These are phyloP conservation scores for Heritiera fomes DNA, from an alignment of 345 rosid species.

Conservation along the genomic window DNA sequence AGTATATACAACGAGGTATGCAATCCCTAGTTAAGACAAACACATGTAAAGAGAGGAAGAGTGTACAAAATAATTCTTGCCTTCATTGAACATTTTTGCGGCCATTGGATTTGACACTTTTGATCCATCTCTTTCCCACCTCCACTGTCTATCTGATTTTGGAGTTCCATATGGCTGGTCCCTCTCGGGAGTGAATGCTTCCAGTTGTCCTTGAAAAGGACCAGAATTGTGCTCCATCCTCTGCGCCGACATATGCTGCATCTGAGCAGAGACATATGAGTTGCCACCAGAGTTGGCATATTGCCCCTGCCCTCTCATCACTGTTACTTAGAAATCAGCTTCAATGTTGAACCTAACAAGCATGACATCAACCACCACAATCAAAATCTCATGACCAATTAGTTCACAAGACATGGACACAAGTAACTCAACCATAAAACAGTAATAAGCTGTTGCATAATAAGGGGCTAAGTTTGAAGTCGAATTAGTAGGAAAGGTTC, in stretches of 20 bases:
- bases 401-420: conserved; percentile 5
- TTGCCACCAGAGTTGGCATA: conserved; percentile 56
- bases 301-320: conserved; percentile 73
- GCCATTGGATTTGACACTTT: conserved; percentile 56
- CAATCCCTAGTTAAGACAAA: neutral
- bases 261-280: conserved; percentile 57
- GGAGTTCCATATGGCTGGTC: conserved; percentile 52
- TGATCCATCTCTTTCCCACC: conserved; percentile 79
- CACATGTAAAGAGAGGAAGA: conserved; percentile 1
- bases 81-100: conserved; percentile 56
- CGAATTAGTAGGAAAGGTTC: neutral
- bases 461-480: neutral
- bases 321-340: conserved; percentile 18
- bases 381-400: neutral
- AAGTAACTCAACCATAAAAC: neutral
- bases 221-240: conserved; percentile 48
- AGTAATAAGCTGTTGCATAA: neutral
- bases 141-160: conserved; percentile 61
- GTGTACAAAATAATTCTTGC: conserved; percentile 30
- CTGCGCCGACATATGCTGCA: conserved; percentile 55
- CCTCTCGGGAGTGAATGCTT: conserved; percentile 93
- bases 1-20: too few relatives aligned
- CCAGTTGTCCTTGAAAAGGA: conserved; percentile 75
- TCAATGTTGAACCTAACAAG: conserved; percentile 15
- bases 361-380: conserved; percentile 17